Evolutionary conservation across 805 yeast species (phyloP).

Genomic region (Maudiozyma bulderi): DNA sequence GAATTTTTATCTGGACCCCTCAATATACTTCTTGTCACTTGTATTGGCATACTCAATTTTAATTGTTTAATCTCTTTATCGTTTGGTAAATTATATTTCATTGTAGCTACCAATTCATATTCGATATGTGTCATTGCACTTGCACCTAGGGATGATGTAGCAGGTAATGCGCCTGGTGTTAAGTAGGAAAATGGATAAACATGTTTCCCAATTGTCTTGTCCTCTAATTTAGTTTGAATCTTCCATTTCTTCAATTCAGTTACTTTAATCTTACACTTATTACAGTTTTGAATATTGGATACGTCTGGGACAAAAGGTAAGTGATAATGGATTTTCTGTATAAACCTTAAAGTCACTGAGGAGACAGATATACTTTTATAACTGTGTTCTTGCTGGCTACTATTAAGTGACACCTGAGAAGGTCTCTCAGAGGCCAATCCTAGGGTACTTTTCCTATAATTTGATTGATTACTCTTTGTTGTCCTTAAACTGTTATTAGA

Average conservation of each 20-base stretch:
- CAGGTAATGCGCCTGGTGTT: conserved; percentile 80
- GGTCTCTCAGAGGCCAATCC: neutral
- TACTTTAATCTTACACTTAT: conserved; percentile 43
- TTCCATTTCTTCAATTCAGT: conserved; percentile 83
- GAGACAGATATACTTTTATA: conserved; percentile 42
- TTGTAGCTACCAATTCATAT: conserved; percentile 67
- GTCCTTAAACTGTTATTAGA: neutral
- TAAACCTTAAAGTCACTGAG: conserved; percentile 52
- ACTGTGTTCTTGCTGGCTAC: conserved; percentile 17
- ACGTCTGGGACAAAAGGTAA: conserved; percentile 55
- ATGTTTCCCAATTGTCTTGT: conserved; percentile 61
- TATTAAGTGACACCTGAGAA: conserved; percentile 14
- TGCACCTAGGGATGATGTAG: conserved; percentile 54
- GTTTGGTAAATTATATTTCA: conserved; percentile 33
- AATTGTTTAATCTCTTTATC: conserved; percentile 27
- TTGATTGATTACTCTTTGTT: neutral
- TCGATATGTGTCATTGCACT: conserved; percentile 43
- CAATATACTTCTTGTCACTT: conserved; percentile 65
- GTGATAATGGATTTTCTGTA: conserved; percentile 60
- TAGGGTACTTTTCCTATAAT: neutral
- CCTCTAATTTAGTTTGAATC: conserved; percentile 49
- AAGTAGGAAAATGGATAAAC: conserved; percentile 88
- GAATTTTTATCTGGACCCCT: conserved; percentile 81
- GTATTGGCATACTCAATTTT: conserved; percentile 49
- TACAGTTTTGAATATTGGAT: conserved; percentile 41